phyloP scores from a whole-genome alignment of 805 yeast genomes.

The Clavispora santaluciae region DNA sequence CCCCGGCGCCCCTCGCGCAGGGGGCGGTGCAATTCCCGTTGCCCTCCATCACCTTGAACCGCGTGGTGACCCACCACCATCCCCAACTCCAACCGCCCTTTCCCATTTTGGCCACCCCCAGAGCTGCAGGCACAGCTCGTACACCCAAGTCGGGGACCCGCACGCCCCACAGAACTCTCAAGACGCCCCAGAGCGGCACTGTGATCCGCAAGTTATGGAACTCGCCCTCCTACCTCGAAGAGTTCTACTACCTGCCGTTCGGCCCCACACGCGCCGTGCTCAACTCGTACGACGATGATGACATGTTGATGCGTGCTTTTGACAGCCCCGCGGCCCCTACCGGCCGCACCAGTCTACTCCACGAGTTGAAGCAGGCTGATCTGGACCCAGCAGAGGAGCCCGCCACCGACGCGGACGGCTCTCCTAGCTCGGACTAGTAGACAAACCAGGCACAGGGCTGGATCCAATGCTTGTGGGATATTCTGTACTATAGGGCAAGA shows the following conservation, averaged over 20 bases:
- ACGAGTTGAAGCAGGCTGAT: conserved; percentile 12
- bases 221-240: conserved; percentile 63
- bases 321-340: conserved; percentile 21
- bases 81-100: conserved; percentile 10
- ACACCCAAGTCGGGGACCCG: conserved; percentile 33
- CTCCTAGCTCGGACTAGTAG: neutral
- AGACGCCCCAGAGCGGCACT: conserved; percentile 41
- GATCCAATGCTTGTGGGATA: neutral
- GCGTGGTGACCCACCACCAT: conserved; percentile 5
- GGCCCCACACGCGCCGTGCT: conserved; percentile 16
- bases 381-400: conserved; percentile 4
- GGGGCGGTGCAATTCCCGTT: conserved; percentile 10
- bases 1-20: too few species aligned
- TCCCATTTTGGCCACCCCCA: conserved; percentile 4
- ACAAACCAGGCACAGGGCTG: neutral
- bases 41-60: conserved; percentile 9
- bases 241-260: conserved; percentile 51
- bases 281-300: conserved; percentile 42
- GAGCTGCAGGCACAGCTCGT: conserved; percentile 15
- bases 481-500: neutral
- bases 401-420: neutral
- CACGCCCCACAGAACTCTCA: conserved; percentile 33
- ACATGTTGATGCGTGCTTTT: conserved; percentile 39
- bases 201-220: conserved; percentile 54
- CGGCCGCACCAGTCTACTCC: neutral